Evolutionary conservation across 768 basidiomycete species (phyloP).

Genomic region (Dentipellis sp.): DNA sequence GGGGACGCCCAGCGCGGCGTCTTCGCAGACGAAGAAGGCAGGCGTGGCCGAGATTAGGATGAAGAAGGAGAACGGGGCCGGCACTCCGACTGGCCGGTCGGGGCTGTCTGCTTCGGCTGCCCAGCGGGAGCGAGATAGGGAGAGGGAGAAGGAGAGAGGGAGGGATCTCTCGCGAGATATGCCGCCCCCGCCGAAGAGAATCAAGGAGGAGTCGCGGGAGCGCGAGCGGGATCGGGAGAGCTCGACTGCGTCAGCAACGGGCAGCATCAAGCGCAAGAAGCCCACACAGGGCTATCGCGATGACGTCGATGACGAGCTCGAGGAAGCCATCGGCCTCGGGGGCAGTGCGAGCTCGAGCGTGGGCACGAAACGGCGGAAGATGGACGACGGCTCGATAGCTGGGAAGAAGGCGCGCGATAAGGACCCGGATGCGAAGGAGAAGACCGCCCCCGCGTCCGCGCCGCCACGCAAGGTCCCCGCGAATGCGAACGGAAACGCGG

Average conservation of each 20-base stretch:
- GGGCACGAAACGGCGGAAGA: constrained; percentile 11
- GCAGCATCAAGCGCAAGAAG: constrained; percentile 19
- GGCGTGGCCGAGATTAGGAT: constrained; percentile 22
- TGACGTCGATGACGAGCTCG: constrained; percentile 13
- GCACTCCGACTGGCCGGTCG: too few relatives aligned
- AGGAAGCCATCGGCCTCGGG: background rate
- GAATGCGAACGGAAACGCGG: constrained; percentile 11
- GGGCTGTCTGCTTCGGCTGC: too few relatives aligned
- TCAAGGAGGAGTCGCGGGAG: constrained; percentile 6
- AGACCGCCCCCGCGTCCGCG: constrained; percentile 3
- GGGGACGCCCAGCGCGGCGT: too few relatives aligned
- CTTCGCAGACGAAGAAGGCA: too few relatives aligned
- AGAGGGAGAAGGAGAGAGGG: constrained; percentile 24
- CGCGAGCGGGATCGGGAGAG: constrained; percentile 19
- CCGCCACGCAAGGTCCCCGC: constrained; percentile 4
- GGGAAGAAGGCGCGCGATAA: constrained; percentile 11
- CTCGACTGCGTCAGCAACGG: constrained; percentile 4
- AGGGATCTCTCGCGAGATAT: constrained; percentile 8
- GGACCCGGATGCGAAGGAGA: constrained; percentile 10
- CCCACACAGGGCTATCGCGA: constrained; percentile 15
- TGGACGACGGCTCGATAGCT: constrained; percentile 11
- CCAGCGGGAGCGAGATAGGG: constrained; percentile 16
- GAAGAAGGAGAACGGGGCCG: constrained; percentile 20
- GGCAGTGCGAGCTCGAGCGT: background rate
- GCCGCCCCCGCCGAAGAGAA: constrained; percentile 3